Conservation (phyloP, 2,329 filamentous ascomycete species). For the Trichoderma sp. region DNA sequence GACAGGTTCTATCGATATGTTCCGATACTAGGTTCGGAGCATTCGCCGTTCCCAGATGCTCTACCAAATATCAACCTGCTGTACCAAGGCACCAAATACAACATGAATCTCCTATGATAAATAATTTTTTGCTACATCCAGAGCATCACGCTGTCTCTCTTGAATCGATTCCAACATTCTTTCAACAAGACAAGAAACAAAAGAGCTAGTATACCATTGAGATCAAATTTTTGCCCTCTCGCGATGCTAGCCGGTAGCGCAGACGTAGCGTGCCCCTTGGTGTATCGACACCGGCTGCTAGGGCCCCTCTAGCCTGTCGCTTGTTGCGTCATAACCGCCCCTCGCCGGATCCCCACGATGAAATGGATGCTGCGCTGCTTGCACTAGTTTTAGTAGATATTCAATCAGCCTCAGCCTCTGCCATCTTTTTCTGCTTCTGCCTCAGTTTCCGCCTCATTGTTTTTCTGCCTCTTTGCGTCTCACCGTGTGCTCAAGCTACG, state of each 20-base stretch:
- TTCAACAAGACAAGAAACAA: not conserved
- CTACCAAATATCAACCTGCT: not conserved
- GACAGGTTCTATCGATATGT: not conserved
- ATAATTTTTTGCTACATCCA: not conserved
- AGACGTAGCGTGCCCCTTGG: conserved; percentile 12
- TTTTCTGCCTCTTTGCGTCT: not conserved
- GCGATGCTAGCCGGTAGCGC: conserved; percentile 2
- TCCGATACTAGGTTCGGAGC: not conserved
- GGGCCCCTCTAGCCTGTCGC: not conserved
- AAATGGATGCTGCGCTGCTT: not conserved
- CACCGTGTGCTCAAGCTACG: not conserved
- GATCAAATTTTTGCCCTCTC: not conserved
- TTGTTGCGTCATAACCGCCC: conserved; percentile 24
- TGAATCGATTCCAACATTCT: not conserved
- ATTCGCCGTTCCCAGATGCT: not conserved
- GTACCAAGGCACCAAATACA: not conserved
- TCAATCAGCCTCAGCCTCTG: conserved; percentile 12
- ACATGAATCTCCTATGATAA: not conserved
- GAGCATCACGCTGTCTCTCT: not conserved
- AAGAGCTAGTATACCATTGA: no score
- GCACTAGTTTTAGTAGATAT: not conserved
- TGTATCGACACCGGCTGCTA: conserved; percentile 6
- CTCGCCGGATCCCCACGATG: conserved; percentile 19
- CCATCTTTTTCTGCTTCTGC: not conserved
- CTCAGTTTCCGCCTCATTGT: not conserved